Evolutionary conservation across 2,329 filamentous ascomycete species (phyloP).

Genomic region (Ophiocordyceps camponoti-leonardi): DNA sequence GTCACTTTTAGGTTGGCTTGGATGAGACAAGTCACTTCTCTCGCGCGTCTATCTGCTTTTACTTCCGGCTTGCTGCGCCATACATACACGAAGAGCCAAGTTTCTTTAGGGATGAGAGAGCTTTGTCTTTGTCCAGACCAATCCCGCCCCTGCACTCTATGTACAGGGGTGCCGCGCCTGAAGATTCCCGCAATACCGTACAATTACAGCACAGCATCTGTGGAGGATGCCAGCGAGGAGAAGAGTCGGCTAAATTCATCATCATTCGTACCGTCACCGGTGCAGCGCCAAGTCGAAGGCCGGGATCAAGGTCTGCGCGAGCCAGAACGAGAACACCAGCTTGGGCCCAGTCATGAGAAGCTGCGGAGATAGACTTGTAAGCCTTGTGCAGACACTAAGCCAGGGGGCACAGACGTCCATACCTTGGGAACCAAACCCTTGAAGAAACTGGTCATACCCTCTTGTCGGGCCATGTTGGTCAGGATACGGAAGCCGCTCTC

Average conservation of each 20-base stretch:
- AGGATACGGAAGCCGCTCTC: constrained; percentile 88
- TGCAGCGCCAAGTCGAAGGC: constrained; percentile 49
- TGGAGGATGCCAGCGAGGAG: neutral
- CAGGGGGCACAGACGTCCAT: constrained; percentile 3
- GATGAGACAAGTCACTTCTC: neutral
- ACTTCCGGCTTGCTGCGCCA: neutral
- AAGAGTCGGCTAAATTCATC: neutral
- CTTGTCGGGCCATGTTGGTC: constrained; percentile 80
- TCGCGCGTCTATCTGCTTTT: neutral
- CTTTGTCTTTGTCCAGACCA: neutral
- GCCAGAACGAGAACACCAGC: constrained; percentile 98
- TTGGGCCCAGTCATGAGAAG: constrained; percentile 98
- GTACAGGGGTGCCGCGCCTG: neutral
- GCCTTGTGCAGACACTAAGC: neutral
- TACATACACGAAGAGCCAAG: neutral
- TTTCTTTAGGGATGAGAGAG: neutral
- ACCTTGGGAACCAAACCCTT: constrained; percentile 91
- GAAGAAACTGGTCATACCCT: constrained; percentile 81
- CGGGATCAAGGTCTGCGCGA: constrained; percentile 94
- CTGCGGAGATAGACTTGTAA: constrained; percentile 17
- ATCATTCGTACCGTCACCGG: constrained; percentile 8
- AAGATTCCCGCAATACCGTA: neutral
- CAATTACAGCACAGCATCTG: neutral
- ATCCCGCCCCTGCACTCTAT: neutral
- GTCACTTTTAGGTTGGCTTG: neutral